Conservation (phyloP, 2,329 filamentous ascomycete species). For the Fusarium xylarioides region DNA sequence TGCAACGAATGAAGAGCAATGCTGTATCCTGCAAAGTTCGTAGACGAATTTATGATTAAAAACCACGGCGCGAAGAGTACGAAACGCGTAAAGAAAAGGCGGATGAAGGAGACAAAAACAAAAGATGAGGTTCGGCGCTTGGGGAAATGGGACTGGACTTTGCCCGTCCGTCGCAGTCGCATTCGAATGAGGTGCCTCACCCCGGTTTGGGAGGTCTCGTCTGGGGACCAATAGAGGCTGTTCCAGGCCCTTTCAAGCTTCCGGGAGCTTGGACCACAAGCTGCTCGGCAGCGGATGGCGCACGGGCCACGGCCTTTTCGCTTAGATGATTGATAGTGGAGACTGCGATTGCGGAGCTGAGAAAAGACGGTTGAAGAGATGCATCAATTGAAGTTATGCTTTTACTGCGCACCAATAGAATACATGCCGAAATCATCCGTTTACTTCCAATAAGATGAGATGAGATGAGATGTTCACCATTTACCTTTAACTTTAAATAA, state of each 20-base stretch:
- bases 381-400: slow-evolving; percentile 43
- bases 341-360: slow-evolving; percentile 15
- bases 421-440: slow-evolving; percentile 11
- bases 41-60: slow-evolving; percentile 7
- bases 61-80: slow-evolving; percentile 5
- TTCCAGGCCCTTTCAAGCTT: slow-evolving; percentile 39
- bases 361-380: slow-evolving; percentile 14
- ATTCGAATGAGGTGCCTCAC: slow-evolving; percentile 33
- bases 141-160: slow-evolving; percentile 19
- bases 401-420: slow-evolving; percentile 15
- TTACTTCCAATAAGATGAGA: slow-evolving; percentile 2
- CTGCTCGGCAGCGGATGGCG: slow-evolving; percentile 34
- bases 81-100: slow-evolving; percentile 20
- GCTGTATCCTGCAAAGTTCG: slow-evolving; percentile 11
- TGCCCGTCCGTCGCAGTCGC: slow-evolving; percentile 40
- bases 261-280: slow-evolving; percentile 44
- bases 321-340: slow-evolving; percentile 25
- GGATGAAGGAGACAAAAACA: slow-evolving; percentile 27
- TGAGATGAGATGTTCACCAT: background rate
- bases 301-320: slow-evolving; percentile 27
- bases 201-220: slow-evolving; percentile 21
- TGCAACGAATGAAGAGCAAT: slow-evolving; percentile 27
- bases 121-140: slow-evolving; percentile 41
- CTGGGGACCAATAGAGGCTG: slow-evolving; percentile 38
- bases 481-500: background rate